Evolutionary conservation across 306 rosid species (phyloP), one percentile per base, ranked within the genome.

Genomic region (Cicer pinnatifidum): DNA sequence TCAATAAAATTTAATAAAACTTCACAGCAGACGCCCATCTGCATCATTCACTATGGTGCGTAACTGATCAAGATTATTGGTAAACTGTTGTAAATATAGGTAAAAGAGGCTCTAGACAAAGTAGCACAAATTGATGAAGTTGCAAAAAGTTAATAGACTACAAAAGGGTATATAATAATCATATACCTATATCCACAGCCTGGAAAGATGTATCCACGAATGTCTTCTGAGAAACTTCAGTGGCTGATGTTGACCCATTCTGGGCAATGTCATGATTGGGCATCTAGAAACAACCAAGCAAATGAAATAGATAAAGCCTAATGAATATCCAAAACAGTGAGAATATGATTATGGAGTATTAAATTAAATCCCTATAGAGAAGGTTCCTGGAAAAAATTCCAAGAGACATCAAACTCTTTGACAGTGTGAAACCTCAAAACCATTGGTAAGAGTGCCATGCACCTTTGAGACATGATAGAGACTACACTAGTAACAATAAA

Each of bases 161-260:
- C 16, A 65, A 65, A 50, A 15, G 71, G 23, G 72, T 3, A 45
- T 11, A 53, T 43, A 23, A 53, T 48, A 72, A 65, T 56, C 38
- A 71, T 46, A 78, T 75, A 86, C 97, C 84, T 83, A 93, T 97
- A 81, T 84, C 89, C 47, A 59, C 81, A 44, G 68, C 80, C 81
- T 86, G 87, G 67, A 76, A 84, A 43, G 85, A 84, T 83, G 84
- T 83, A 61, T 45, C 81, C 19, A 43, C 65, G 1, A 80, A 72
- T 64, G 86, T 83, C 81, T 88, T 91, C 76, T 71, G 86, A 77
- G 91, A 85, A 82, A 73, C 82, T 76, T 84, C 93, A 9, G 84
- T 61, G 59, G 73, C 84, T 71, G 97, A 85, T 65, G 87, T 80
- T 67, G 96, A 81, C 68, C 86, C 88, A 66, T 83, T 85, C 74